phyloP scores from a whole-genome alignment of 106 monocot species.

The Allium sativum region DNA sequence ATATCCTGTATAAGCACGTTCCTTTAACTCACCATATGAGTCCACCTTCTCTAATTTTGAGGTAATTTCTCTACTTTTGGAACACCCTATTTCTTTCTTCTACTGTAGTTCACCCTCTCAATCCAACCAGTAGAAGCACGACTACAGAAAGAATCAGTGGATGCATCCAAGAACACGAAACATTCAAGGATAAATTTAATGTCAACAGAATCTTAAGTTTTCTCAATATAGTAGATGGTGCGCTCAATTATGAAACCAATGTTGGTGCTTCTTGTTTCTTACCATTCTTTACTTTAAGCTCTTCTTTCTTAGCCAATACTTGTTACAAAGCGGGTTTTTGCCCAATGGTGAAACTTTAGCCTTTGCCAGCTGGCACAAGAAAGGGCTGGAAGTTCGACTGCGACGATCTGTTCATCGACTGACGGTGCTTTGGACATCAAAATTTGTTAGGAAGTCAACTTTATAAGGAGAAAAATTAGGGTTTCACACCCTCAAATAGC shows the following conservation, averaged over 20 bases:
- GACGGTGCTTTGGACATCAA: slow-evolving; percentile 44
- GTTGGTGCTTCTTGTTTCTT: slow-evolving; percentile 16
- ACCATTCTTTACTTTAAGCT: slow-evolving; percentile 7
- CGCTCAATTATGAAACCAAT: slow-evolving; percentile 9
- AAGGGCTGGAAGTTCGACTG: slow-evolving; percentile 34
- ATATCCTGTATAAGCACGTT: slow-evolving; percentile 15
- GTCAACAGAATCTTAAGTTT: slow-evolving; percentile 52
- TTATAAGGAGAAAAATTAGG: no score
- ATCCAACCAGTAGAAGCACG: slow-evolving; percentile 81
- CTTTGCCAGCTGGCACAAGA: slow-evolving; percentile 56
- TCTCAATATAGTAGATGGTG: slow-evolving; percentile 23
- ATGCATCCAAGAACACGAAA: slow-evolving; percentile 86
- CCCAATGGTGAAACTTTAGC: slow-evolving; percentile 7
- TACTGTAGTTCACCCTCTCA: slow-evolving; percentile 16
- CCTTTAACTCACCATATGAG: slow-evolving; percentile 19
- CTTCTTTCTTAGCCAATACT: slow-evolving; percentile 13
- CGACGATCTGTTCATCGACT: slow-evolving; percentile 38
- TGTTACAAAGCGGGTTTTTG: slow-evolving; percentile 33
- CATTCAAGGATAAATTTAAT: slow-evolving; percentile 68
- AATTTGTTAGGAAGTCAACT: no score
- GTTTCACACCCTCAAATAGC: no score
- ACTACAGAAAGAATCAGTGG: slow-evolving; percentile 62
- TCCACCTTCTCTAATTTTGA: slow-evolving; percentile 29
- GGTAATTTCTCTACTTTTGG: slow-evolving; percentile 27
- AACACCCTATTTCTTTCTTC: slow-evolving; percentile 22